Evolutionary conservation across 352 stramenopile genomes (phyloP).

Genomic region (Pythium vanterpoolii): DNA sequence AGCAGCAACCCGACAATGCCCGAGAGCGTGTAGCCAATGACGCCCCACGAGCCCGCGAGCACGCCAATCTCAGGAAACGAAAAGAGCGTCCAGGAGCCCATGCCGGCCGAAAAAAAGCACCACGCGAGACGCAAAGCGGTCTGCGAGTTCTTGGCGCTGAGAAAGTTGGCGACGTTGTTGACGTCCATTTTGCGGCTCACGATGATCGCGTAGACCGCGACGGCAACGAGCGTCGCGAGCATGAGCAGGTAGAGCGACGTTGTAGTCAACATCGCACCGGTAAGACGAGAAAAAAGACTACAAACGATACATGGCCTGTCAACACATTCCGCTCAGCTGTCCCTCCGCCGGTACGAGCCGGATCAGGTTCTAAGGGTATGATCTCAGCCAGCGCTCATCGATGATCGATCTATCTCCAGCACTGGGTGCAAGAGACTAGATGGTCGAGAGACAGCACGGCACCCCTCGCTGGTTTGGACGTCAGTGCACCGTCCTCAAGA

Average conservation of each 20-base stretch:
- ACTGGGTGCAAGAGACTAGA: not conserved
- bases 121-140: constrained; percentile 52
- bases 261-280: constrained; percentile 6
- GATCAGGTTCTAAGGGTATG: constrained; percentile 70
- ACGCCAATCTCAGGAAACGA: constrained; percentile 77
- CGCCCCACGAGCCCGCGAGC: constrained; percentile 60
- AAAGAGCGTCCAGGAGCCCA: constrained; percentile 75
- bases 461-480: constrained; percentile 4
- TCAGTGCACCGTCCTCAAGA: constrained; percentile 1
- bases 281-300: not conserved
- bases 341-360: constrained; percentile 60
- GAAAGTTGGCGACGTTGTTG: constrained; percentile 53
- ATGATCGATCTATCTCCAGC: no score
- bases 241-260: constrained; percentile 46
- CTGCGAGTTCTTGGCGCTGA: constrained; percentile 73
- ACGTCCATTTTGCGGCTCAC: constrained; percentile 55
- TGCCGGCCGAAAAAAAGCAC: constrained; percentile 77
- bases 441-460: not conserved
- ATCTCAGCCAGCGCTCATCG: constrained; percentile 69
- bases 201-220: constrained; percentile 63
- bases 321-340: no score
- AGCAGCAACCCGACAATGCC: constrained; percentile 52
- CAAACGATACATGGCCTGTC: no score
- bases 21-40: constrained; percentile 77
- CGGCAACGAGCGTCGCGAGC: constrained; percentile 54